Evolutionary conservation across 495 filamentous ascomycete species (phyloP), one percentile per base, ranked within the genome.

Genomic region (Lasiosphaeris hirsuta): DNA sequence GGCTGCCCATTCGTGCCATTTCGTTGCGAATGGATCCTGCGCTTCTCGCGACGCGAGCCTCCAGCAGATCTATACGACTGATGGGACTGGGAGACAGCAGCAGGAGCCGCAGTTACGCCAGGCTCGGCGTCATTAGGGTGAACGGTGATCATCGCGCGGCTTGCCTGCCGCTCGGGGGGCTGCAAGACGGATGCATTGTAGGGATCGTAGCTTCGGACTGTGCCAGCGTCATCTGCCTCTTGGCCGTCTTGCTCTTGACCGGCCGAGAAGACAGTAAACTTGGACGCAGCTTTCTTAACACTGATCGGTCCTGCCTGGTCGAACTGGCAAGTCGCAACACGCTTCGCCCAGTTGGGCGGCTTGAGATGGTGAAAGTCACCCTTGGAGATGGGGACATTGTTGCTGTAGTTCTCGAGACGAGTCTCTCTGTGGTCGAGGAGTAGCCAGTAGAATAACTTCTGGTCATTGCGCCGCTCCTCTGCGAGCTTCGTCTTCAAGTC

Each of bases 361-460:
- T 82, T 85, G 54, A 86, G 80, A 65, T 96, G 88, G 61, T 96
- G 90, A 62, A 92, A 90, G 67, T 97, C 92, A 69, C 90, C 94
- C 14, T 87, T 78, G 1, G 92, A 96, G 65, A 92, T 86, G 34
- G 81, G 81, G 14, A 96, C 74, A 3, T 86, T 80, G 51, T 84
- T 81, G 61, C 82, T 80, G 64, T 92, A 96, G 60, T 96, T 89
- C 65, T 97, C 91, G 10, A 95, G 65, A 52, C 91, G 84, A 37
- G 88, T 85, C 50, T 96, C 86, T 17, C 88, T 78, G 67, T 96
- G 92, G 61, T 84, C 86, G 57, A 86, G 72, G 18, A 98, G 82
- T 0, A 93, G 81, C 66, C 82, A 86, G 75, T 97, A 98, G 62
- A 97, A 95, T 65, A 92, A 76, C 60, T 95, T 92, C 64, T 96